These are phyloP conservation scores for Coniochaeta sp. DNA, from an alignment of 2,329 filamentous ascomycete species.

Conservation along the genomic window DNA sequence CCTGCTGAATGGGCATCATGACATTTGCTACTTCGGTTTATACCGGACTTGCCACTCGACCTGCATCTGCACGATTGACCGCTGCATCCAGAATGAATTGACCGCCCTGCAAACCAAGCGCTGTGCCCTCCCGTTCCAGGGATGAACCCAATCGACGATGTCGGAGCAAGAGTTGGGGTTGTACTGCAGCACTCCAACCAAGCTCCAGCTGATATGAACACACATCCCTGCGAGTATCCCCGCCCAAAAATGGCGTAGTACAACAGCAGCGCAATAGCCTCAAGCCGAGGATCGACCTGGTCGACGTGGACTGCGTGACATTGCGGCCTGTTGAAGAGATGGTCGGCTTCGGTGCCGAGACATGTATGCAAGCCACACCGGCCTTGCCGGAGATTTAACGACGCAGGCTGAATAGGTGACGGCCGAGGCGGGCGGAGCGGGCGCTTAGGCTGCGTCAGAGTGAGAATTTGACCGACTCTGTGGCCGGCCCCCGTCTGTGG, in stretches of 20 bases:
- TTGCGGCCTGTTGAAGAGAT: background rate
- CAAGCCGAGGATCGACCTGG: background rate
- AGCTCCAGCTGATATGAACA: background rate
- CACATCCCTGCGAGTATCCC: background rate
- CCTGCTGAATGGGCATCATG: background rate
- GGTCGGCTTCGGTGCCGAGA: background rate
- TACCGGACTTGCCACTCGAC: background rate
- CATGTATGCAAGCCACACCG: background rate
- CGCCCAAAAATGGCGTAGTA: background rate
- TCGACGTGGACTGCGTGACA: background rate
- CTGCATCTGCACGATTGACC: background rate
- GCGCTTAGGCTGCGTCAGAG: background rate
- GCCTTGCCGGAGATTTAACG: background rate
- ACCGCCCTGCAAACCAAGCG: background rate
- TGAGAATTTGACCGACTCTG: background rate
- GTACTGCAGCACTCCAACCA: background rate
- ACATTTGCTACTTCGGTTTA: too few species aligned
- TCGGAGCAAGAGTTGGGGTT: background rate
- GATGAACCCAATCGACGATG: background rate
- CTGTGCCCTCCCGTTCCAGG: background rate
- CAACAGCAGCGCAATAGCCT: background rate
- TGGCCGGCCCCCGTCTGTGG: background rate
- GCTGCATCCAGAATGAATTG: background rate
- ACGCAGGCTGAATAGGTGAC: background rate
- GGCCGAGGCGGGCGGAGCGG: background rate